phyloP scores from a whole-genome alignment of 306 rosid species.

The Hylodesmum podocarpum region DNA sequence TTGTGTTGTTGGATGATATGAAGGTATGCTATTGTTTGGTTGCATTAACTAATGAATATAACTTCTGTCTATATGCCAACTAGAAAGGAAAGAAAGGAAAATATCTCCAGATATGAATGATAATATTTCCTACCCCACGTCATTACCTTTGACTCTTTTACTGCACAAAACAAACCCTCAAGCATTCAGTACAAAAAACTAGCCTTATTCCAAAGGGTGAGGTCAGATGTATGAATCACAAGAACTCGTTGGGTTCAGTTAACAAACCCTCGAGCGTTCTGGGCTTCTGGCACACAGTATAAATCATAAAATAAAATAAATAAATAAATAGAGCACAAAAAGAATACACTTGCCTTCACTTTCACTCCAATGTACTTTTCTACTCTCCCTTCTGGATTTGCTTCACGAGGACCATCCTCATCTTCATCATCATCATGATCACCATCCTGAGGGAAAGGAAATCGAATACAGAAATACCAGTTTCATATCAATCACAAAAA shows the following conservation, averaged over 20 bases:
- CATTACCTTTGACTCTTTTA: neutral
- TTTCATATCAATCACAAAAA: slow-evolving; percentile 10
- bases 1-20: neutral
- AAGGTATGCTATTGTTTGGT: neutral
- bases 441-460: slow-evolving; percentile 68
- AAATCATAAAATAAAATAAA: neutral
- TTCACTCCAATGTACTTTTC: slow-evolving; percentile 97
- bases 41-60: slow-evolving; percentile 14
- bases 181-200: neutral
- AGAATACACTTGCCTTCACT: slow-evolving; percentile 80
- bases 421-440: slow-evolving; percentile 83
- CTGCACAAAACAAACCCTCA: slow-evolving; percentile 3
- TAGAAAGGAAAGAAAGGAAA: slow-evolving; percentile 1
- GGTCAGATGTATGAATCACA: neutral
- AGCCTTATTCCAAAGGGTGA: neutral
- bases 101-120: slow-evolving; percentile 4
- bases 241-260: neutral
- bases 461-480: slow-evolving; percentile 20
- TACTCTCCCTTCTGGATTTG: slow-evolving; percentile 85
- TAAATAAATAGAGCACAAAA: slow-evolving; percentile 1
- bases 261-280: neutral
- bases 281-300: neutral
- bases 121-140: neutral
- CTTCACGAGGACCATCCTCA: slow-evolving; percentile 81
- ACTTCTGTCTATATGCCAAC: slow-evolving; percentile 3